Evolutionary conservation across 768 basidiomycete genomes (phyloP).

Genomic region (Boletus rubroflammeus): DNA sequence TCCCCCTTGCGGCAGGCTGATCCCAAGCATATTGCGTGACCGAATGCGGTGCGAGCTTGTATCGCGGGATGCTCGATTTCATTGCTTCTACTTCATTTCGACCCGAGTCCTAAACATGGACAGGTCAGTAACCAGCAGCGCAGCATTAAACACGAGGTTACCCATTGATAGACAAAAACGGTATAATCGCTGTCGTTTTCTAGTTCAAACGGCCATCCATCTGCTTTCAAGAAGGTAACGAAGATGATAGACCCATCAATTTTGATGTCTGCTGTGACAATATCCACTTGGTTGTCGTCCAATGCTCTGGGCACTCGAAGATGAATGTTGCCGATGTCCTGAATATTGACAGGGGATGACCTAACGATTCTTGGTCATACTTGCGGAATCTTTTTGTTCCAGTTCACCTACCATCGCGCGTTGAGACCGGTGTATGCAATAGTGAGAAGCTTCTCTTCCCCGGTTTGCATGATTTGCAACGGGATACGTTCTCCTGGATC

Average conservation of each 20-base stretch:
- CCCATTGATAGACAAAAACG: slow-evolving; percentile 72
- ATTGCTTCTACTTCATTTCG: slow-evolving; percentile 37
- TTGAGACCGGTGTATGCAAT: slow-evolving; percentile 85
- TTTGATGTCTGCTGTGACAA: slow-evolving; percentile 74
- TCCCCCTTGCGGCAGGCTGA: slow-evolving; percentile 77
- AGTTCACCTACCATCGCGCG: slow-evolving; percentile 62
- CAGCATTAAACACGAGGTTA: slow-evolving; percentile 29
- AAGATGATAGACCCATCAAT: slow-evolving; percentile 89
- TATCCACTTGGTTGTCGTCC: slow-evolving; percentile 38
- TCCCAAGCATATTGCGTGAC: slow-evolving; percentile 87
- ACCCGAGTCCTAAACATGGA: slow-evolving; percentile 41
- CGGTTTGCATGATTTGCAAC: slow-evolving; percentile 61
- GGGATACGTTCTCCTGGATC: slow-evolving; percentile 66
- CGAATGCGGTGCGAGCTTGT: slow-evolving; percentile 55
- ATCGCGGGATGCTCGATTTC: slow-evolving; percentile 41
- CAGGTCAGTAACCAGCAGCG: slow-evolving; percentile 22
- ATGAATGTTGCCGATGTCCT: slow-evolving; percentile 83
- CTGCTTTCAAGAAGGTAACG: slow-evolving; percentile 60
- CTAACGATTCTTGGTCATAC: slow-evolving; percentile 37
- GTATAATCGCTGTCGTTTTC: slow-evolving; percentile 82
- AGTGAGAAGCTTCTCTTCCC: slow-evolving; percentile 72
- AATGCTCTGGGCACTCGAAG: slow-evolving; percentile 57
- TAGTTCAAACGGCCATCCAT: slow-evolving; percentile 85
- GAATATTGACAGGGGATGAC: slow-evolving; percentile 90
- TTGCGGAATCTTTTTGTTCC: background rate